These are phyloP conservation scores for Aegilops bicornis DNA, from an alignment of 176 grass and related monocot genomes.

Conservation along the genomic window DNA sequence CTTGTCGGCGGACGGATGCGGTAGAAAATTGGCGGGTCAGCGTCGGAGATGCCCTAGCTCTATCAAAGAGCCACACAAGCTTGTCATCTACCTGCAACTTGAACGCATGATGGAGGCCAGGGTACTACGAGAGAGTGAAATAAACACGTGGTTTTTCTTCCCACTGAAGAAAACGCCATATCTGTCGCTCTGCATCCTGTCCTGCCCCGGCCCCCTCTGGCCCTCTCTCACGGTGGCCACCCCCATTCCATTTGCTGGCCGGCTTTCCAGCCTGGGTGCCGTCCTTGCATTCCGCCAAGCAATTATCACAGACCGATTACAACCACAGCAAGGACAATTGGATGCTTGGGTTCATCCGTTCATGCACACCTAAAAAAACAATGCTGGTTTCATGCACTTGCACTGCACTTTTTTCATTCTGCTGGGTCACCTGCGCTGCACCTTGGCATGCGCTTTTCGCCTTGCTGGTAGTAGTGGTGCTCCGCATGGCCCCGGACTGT, in stretches of 20 bases:
- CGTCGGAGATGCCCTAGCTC: too few relatives aligned
- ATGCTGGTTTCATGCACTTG: not conserved
- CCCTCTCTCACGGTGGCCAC: not conserved
- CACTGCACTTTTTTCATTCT: not conserved
- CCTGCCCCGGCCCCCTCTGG: too few relatives aligned
- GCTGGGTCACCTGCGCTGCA: not conserved
- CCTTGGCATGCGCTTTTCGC: not conserved
- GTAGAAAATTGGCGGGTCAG: too few relatives aligned
- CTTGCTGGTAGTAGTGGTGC: not conserved
- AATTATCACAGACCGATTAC: not conserved
- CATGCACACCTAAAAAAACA: too few relatives aligned
- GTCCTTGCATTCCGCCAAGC: not conserved
- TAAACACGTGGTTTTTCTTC: slow-evolving; percentile 11
- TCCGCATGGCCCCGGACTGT: not conserved
- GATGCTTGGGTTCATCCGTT: not conserved
- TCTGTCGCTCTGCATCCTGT: not conserved
- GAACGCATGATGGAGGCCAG: too few relatives aligned
- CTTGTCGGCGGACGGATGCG: too few relatives aligned
- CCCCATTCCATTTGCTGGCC: not conserved
- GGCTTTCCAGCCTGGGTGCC: slow-evolving; percentile 29
- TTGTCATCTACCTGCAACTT: too few relatives aligned
- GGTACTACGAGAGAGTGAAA: not conserved
- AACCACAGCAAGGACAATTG: not conserved
- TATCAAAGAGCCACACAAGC: too few relatives aligned
- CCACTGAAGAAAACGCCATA: not conserved